These are phyloP conservation scores for Coniochaeta prunicola DNA, from an alignment of 2,329 filamentous ascomycete species.

Conservation along the genomic window DNA sequence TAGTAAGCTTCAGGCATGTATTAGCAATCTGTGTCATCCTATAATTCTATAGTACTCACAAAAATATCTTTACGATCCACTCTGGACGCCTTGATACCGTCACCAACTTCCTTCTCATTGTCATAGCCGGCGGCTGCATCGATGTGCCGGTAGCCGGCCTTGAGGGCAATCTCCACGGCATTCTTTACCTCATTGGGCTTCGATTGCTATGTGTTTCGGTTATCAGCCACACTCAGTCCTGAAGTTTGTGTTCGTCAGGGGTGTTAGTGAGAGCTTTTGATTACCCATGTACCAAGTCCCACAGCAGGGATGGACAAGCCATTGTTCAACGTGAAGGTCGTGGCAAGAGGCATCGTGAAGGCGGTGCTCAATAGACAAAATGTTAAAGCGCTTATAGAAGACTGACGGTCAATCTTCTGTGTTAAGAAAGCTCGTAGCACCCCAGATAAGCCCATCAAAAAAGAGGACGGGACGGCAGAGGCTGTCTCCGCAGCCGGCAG, in stretches of 20 bases:
- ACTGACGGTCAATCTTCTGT: no score
- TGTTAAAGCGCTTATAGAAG: no score
- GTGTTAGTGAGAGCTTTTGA: not conserved
- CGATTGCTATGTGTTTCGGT: constrained; percentile 13
- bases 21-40: not conserved
- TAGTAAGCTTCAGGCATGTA: constrained; percentile 47
- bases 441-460: no score
- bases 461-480: no score
- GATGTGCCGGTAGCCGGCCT: constrained; percentile 58
- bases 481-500: no score
- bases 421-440: no score
- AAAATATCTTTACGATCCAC: constrained; percentile 58
- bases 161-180: constrained; percentile 57
- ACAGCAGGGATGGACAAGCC: constrained; percentile 53
- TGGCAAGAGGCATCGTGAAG: not conserved
- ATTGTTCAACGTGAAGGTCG: constrained; percentile 37
- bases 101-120: constrained; percentile 57
- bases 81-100: constrained; percentile 55
- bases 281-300: constrained; percentile 55
- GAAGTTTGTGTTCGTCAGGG: no score
- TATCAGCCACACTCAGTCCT: not conserved
- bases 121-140: constrained; percentile 64
- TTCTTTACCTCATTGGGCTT: constrained; percentile 54
- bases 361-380: not conserved
- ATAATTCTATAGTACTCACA: constrained; percentile 3